Percentiles rank a stretch among this genome's conserved stretches.
These are phyloP conservation scores for Aspergillus sclerotiicarbonarius DNA, from an alignment of 495 filamentous ascomycete genomes.

Conservation along the genomic window DNA sequence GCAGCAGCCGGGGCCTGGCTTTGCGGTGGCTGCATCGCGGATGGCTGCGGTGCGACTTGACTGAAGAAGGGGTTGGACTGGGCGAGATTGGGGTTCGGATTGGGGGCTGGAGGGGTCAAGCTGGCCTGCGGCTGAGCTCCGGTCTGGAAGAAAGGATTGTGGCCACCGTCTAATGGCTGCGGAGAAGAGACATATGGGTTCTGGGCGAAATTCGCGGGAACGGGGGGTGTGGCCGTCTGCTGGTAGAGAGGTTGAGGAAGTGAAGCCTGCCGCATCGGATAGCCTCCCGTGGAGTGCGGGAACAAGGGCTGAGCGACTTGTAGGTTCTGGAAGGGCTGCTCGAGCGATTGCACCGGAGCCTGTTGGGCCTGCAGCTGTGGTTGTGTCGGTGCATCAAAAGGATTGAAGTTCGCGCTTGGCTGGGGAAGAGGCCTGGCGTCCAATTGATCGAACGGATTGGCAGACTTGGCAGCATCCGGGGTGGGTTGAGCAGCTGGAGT, in stretches of 20 bases:
- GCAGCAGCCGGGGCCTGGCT: conserved; percentile 23
- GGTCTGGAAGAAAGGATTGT: conserved; percentile 68
- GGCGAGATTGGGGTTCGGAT: conserved; percentile 27
- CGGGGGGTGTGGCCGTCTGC: conserved; percentile 59
- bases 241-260: conserved; percentile 46
- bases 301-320: conserved; percentile 73
- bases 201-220: conserved; percentile 56
- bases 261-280: conserved; percentile 54
- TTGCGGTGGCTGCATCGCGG: conserved; percentile 32
- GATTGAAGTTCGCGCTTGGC: conserved; percentile 51
- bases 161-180: conserved; percentile 42
- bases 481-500: conserved; percentile 34
- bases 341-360: conserved; percentile 58
- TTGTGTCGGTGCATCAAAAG: conserved; percentile 57
- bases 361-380: conserved; percentile 11
- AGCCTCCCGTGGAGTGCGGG: conserved; percentile 80
- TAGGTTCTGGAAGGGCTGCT: conserved; percentile 69
- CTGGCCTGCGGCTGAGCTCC: conserved; percentile 40
- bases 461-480: conserved; percentile 24
- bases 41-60: conserved; percentile 28
- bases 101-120: conserved; percentile 27
- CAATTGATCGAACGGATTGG: conserved; percentile 53
- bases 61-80: conserved; percentile 57
- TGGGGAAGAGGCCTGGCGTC: conserved; percentile 37
- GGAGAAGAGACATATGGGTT: conserved; percentile 41